Conservation (phyloP, 1,139 yeast species). For the Taphrina confusa region DNA sequence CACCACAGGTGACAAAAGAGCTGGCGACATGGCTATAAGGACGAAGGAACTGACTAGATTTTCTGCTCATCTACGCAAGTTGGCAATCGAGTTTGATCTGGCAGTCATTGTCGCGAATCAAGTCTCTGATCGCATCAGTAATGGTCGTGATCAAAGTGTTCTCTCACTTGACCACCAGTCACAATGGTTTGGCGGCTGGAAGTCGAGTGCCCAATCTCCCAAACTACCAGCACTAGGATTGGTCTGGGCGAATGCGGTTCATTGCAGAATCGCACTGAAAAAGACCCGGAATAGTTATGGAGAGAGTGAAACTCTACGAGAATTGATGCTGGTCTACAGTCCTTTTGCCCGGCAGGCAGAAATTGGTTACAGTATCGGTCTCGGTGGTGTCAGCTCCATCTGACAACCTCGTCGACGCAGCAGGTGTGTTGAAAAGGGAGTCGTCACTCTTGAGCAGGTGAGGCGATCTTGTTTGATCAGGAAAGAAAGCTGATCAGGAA, state of each 20-base stretch:
- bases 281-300: background rate
- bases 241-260: constrained; percentile 37
- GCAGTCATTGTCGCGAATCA: constrained; percentile 80
- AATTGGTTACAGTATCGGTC: constrained; percentile 1
- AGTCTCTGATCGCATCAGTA: constrained; percentile 48
- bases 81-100: constrained; percentile 56
- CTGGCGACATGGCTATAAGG: constrained; percentile 45
- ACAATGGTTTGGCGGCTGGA: constrained; percentile 78
- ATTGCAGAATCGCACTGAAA: constrained; percentile 32
- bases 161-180: constrained; percentile 65
- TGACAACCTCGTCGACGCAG: too few species aligned
- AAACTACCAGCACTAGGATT: constrained; percentile 38
- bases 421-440: too few species aligned
- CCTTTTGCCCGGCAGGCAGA: constrained; percentile 10
- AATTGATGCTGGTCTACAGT: constrained; percentile 16
- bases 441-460: too few species aligned
- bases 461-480: too few species aligned
- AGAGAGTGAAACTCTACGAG: background rate
- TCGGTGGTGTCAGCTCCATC: constrained; percentile 13
- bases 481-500: too few species aligned
- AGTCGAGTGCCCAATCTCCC: constrained; percentile 21
- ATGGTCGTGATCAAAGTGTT: constrained; percentile 44
- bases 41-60: constrained; percentile 48
- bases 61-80: constrained; percentile 54
- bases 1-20: constrained; percentile 4